Base-by-base conservation (phyloP, 345 rosid species). In the Gossypium australe region DNA sequence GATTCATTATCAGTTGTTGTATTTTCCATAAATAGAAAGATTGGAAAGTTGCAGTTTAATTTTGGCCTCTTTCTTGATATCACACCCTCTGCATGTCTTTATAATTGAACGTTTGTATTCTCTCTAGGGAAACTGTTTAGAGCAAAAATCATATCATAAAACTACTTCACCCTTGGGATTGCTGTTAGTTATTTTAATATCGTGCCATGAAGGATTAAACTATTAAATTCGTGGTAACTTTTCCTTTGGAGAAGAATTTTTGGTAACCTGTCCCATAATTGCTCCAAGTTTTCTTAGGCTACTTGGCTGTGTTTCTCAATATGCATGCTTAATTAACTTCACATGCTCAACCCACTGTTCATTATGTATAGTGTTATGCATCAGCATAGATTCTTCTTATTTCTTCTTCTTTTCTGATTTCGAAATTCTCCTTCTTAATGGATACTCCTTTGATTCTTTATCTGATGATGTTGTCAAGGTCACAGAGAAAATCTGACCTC, bases 401-500 rank as follows among this genome's bases (percentile, higher is more conserved):
- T 70, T 11, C 47, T 10, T 70, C 9, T 49, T 51, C 3, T 52
- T 51, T 70, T 52, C 27, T 49, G 58, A 70, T 52, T 2, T 52
- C 16, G 4, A 44, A 47, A 27, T 20, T 59, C 43, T 59, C 11
- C 67, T 72, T 59, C 44, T 25, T 73, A 45, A 29, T 45, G 57
- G 9, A 8, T 8, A 20, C 41, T 56, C 20, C 14, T 38, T 55
- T 44, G 53, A 29, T 72, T 72, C 71, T 70, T 78, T 76, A 63
- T 75, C 49, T 76, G 29, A 63, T 80, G 75, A 9, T 41, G 13
- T 13, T 77, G 20, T 29, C 71, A 81, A 89, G 97, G 80, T 70
- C 73, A 66, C 7, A 80, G 57, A 44, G 75, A 82, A 75, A 81
- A 66, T 71, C 78, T 71, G 27, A 61, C 10, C 79, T 82, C 85